These are phyloP conservation scores for Solanum hybrid DNA, from an alignment of 305 asterid genomes.

Conservation along the genomic window DNA sequence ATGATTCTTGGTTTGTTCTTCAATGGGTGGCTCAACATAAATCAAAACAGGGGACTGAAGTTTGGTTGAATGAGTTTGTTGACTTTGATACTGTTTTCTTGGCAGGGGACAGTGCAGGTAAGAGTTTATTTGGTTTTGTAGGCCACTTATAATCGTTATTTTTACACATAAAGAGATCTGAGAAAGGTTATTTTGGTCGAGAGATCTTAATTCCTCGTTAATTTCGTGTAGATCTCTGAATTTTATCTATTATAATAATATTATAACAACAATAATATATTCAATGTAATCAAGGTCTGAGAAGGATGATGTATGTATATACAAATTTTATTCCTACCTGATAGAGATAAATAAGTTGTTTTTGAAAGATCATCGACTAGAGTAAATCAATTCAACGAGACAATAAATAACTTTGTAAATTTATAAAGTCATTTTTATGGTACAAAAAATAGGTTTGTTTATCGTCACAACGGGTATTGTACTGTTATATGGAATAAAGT, in stretches of 20 bases:
- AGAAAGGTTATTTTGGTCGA: not conserved
- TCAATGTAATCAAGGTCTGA: too few species aligned
- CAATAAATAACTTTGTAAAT: not conserved
- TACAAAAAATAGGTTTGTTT: not conserved
- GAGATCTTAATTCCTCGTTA: not conserved
- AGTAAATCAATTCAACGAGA: not conserved
- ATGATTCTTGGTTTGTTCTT: slow-evolving; percentile 54
- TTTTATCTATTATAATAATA: too few species aligned
- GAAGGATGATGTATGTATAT: not conserved
- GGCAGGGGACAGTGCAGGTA: slow-evolving; percentile 87
- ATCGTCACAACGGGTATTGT: not conserved
- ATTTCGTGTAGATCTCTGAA: not conserved
- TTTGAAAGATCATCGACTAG: too few species aligned
- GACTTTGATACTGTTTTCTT: slow-evolving; percentile 41
- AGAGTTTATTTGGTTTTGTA: not conserved
- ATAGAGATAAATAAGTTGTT: too few species aligned
- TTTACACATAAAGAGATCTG: not conserved
- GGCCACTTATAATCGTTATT: not conserved
- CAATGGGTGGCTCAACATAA: slow-evolving; percentile 33
- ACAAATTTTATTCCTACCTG: too few species aligned
- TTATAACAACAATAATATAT: too few species aligned
- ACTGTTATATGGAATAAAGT: not conserved
- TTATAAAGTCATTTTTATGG: not conserved
- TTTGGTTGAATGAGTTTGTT: slow-evolving; percentile 33
- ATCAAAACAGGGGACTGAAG: slow-evolving; percentile 12